Evolutionary conservation across 2,329 filamentous ascomycete genomes (phyloP).

Genomic region (Davidsoniella neocaledoniae): DNA sequence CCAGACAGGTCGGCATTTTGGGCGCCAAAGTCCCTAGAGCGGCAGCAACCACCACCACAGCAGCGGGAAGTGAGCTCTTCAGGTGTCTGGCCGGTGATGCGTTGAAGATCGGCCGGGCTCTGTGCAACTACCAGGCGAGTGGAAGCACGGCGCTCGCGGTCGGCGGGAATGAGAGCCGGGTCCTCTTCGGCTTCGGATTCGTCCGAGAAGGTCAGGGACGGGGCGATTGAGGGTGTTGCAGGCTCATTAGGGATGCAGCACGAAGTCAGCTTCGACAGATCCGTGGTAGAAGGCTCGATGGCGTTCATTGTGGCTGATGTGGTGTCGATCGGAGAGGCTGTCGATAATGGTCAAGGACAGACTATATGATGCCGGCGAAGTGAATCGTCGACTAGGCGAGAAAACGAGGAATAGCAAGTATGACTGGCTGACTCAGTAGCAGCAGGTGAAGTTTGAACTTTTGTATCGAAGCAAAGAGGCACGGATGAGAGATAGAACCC

Average conservation of each 20-base stretch:
- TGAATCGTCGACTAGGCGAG: too few species aligned
- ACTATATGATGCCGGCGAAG: neutral
- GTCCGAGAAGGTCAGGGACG: conserved; percentile 46
- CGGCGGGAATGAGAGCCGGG: conserved; percentile 25
- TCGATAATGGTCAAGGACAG: neutral
- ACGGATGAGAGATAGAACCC: too few species aligned
- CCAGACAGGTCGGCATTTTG: conserved; percentile 24
- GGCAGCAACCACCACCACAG: conserved; percentile 48
- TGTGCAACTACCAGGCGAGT: conserved; percentile 46
- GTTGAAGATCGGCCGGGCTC: conserved; percentile 38
- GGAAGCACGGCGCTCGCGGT: conserved; percentile 45
- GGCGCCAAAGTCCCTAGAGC: conserved; percentile 30
- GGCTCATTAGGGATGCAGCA: conserved; percentile 26
- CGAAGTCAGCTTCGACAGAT: conserved; percentile 19
- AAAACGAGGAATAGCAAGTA: too few species aligned
- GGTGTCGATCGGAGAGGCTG: too few species aligned
- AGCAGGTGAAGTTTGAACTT: too few species aligned
- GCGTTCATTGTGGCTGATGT: conserved; percentile 8
- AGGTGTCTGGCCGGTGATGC: conserved; percentile 47
- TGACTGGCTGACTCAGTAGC: too few species aligned
- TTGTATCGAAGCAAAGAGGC: too few species aligned
- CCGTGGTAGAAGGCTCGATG: conserved; percentile 19
- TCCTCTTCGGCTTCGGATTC: conserved; percentile 44
- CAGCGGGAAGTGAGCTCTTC: conserved; percentile 45
- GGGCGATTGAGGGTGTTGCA: conserved; percentile 32